Evolutionary conservation across 2,329 filamentous ascomycete species (phyloP), one percentile per base, ranked within the genome.

Genomic region (Tolypocladium ovalisporum): DNA sequence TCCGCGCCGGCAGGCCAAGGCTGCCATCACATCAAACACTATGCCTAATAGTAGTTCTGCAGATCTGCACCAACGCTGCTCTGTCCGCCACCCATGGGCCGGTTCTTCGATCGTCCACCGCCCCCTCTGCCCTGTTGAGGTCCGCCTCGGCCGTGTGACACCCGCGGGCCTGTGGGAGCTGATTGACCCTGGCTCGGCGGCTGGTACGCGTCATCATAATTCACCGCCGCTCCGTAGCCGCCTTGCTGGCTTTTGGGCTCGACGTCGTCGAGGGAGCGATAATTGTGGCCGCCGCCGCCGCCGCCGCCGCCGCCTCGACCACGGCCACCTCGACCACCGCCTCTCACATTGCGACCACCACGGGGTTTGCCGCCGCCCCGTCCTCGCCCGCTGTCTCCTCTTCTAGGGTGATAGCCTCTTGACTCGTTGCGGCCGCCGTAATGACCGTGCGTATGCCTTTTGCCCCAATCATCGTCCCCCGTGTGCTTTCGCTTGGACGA

Each of bases 181-280:
- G 54, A 60, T 32, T 57, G 59, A 29, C n/a, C 57, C 56, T 63
- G 66, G 57, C 52, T 64, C 36, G 66, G 66, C 53, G 66, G 61
- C 51, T 66, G 63, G 49, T 62, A 61, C 67, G 67, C 66, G 61
- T 80, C 78, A 53, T 79, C 77, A 60, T 80, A 81, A 47, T 75
- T 75, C n/a, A 79, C 73, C 39, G 70, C 68, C 59, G 71, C 66
- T 12, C 70, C 70, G 52, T 72, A 74, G 12, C 73, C 75, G 35
- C 71, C 72, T 39, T 76, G 74, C 59, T 73, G 73, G 51, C 78
- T 76, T 53, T 74, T 74, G 49, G 74, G 72, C 32, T 78, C 79
- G 34, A 85, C 76, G 63, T 90, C 87, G 67, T 89, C 87, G 2
- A 89, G 76, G 2, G 85, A 89, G 58, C 80, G 79, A 67, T 90